Conservation (phyloP, 1,139 yeast species). For the Geotrichum australiense region DNA sequence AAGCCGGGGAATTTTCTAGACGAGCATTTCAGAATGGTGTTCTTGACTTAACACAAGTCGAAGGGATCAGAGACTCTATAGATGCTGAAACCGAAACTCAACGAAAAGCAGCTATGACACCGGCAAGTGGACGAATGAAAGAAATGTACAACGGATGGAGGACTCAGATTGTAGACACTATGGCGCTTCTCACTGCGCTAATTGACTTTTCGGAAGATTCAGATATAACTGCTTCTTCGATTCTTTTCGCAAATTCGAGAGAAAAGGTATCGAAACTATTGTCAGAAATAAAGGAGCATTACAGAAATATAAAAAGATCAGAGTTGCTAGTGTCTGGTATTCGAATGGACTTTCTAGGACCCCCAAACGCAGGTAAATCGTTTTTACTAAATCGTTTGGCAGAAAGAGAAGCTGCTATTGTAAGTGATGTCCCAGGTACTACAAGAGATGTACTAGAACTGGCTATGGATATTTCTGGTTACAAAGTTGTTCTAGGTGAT, state of each 20-base stretch:
- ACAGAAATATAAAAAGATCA: constrained; percentile 49
- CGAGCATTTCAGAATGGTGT: constrained; percentile 74
- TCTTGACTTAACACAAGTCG: constrained; percentile 71
- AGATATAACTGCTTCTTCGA: constrained; percentile 57
- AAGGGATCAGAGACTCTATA: constrained; percentile 81
- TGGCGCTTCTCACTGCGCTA: constrained; percentile 76
- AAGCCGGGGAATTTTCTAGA: constrained; percentile 84
- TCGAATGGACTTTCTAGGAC: constrained; percentile 68
- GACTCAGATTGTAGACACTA: constrained; percentile 50
- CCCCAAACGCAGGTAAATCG: constrained; percentile 96
- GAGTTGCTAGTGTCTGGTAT: constrained; percentile 69
- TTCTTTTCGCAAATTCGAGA: constrained; percentile 43
- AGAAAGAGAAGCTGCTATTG: constrained; percentile 81
- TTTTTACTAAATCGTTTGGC: constrained; percentile 70
- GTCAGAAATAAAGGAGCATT: constrained; percentile 37
- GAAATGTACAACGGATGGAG: constrained; percentile 61
- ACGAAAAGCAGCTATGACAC: constrained; percentile 62
- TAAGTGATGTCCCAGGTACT: constrained; percentile 88
- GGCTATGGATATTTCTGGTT: constrained; percentile 76
- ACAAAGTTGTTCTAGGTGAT: constrained; percentile 76
- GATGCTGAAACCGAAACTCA: constrained; percentile 94
- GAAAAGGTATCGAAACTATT: constrained; percentile 39
- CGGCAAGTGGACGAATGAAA: constrained; percentile 65
- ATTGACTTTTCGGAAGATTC: constrained; percentile 92
- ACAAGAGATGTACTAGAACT: constrained; percentile 85